phyloP scores from a whole-genome alignment of 1,139 yeast species.

The Yamadazyma pseudoaaseri region DNA sequence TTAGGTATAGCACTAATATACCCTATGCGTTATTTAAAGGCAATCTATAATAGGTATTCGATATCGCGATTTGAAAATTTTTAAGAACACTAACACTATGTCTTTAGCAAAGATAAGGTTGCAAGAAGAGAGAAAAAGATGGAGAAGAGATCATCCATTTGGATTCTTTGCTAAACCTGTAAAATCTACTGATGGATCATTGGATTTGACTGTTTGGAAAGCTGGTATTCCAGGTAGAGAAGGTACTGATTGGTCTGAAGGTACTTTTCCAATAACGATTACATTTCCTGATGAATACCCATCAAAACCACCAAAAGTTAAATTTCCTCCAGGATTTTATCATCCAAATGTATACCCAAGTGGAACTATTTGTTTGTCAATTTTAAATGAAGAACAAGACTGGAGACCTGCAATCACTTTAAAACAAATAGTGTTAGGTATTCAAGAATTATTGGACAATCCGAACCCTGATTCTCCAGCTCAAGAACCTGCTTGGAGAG shows the following conservation, averaged over 20 bases:
- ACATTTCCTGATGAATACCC: slow-evolving; percentile 90
- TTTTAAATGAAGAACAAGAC: slow-evolving; percentile 91
- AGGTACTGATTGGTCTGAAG: slow-evolving; percentile 86
- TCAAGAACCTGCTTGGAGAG: slow-evolving; percentile 94
- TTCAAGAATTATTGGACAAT: slow-evolving; percentile 83
- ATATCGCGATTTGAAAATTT: slow-evolving; percentile 7
- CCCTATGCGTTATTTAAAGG: too few species aligned
- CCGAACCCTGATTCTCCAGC: slow-evolving; percentile 98
- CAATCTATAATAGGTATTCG: too few species aligned
- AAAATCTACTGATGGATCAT: slow-evolving; percentile 73
- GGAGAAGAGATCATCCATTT: slow-evolving; percentile 99
- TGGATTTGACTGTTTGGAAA: slow-evolving; percentile 84
- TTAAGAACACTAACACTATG: slow-evolving; percentile 18
- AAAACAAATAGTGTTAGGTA: slow-evolving; percentile 86
- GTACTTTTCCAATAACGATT: slow-evolving; percentile 82
- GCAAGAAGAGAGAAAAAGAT: slow-evolving; percentile 89
- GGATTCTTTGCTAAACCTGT: slow-evolving; percentile 93
- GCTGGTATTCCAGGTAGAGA: slow-evolving; percentile 96
- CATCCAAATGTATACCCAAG: slow-evolving; percentile 98
- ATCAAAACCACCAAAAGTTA: slow-evolving; percentile 92
- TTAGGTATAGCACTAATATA: too few species aligned
- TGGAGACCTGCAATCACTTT: slow-evolving; percentile 98
- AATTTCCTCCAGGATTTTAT: slow-evolving; percentile 83
- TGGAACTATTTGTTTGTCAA: slow-evolving; percentile 91
- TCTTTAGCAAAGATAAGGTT: slow-evolving; percentile 73